Conservation (phyloP, 1,139 yeast genomes). For the Ashbya aceris region DNA sequence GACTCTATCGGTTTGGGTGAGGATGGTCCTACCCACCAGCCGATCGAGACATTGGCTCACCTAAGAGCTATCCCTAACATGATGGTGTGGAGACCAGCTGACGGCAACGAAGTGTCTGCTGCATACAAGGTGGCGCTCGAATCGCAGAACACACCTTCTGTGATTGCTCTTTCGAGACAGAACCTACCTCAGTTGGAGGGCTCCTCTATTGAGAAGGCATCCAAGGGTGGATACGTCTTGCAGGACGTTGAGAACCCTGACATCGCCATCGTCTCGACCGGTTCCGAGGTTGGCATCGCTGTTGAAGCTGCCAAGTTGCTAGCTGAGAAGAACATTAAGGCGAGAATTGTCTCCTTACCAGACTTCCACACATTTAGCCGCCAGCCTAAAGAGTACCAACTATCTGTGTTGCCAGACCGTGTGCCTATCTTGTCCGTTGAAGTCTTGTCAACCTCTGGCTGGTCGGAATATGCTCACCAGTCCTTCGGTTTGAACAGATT, state of each 20-base stretch:
- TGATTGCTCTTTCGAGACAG: conserved; percentile 94
- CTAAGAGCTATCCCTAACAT: conserved; percentile 94
- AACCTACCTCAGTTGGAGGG: conserved; percentile 95
- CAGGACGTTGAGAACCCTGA: conserved; percentile 56
- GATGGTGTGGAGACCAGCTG: conserved; percentile 99
- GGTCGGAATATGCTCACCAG: conserved; percentile 95
- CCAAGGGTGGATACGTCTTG: conserved; percentile 90
- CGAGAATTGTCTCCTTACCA: conserved; percentile 84
- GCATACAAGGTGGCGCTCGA: conserved; percentile 79
- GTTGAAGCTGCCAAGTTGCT: conserved; percentile 74
- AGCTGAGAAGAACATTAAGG: conserved; percentile 57
- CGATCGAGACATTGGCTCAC: conserved; percentile 97
- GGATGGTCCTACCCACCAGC: conserved; percentile 99
- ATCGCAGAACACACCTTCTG: conserved; percentile 68
- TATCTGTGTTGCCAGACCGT: conserved; percentile 88
- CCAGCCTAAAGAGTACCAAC: conserved; percentile 71
- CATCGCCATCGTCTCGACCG: conserved; percentile 78
- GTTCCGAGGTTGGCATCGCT: conserved; percentile 86
- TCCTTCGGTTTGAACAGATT: conserved; percentile 93
- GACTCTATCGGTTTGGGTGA: conserved; percentile 99
- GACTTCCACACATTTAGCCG: conserved; percentile 85
- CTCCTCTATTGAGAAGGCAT: conserved; percentile 83
- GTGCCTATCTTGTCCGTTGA: conserved; percentile 91
- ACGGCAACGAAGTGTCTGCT: conserved; percentile 97
- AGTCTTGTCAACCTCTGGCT: conserved; percentile 85